Percentiles rank a stretch among this genome's conserved stretches.
These are phyloP conservation scores for Musa beccarii DNA, from an alignment of 176 grass and related monocot species.

Conservation along the genomic window DNA sequence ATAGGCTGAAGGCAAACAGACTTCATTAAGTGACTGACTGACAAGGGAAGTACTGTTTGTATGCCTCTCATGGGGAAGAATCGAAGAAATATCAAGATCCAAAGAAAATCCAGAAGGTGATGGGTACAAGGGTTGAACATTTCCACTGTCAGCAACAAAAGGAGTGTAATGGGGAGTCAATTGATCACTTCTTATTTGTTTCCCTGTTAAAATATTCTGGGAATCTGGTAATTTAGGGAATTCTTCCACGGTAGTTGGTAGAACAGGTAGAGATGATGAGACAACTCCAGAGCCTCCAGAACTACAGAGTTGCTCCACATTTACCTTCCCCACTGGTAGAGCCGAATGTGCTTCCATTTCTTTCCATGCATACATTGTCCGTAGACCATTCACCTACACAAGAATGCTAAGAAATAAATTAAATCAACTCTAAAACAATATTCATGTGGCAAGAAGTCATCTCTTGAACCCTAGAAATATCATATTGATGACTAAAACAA, in stretches of 20 bases:
- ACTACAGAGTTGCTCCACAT: neutral
- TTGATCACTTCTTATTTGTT: constrained; percentile 1
- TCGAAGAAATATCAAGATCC: constrained; percentile 23
- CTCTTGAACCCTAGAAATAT: neutral
- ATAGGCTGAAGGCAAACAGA: constrained; percentile 1
- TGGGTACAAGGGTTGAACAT: neutral
- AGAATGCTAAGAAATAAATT: too few relatives aligned
- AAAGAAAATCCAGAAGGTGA: constrained; percentile 28
- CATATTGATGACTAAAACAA: neutral
- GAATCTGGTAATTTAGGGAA: constrained; percentile 7
- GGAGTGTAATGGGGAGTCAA: neutral
- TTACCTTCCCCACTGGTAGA: neutral
- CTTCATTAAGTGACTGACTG: constrained; percentile 10
- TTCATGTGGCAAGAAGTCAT: too few relatives aligned
- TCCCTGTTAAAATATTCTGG: neutral
- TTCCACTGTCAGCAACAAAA: neutral
- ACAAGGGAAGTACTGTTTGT: constrained; percentile 18
- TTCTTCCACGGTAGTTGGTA: constrained; percentile 9
- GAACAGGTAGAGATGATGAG: constrained; percentile 12
- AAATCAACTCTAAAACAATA: too few relatives aligned
- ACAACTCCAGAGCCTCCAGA: constrained; percentile 2
- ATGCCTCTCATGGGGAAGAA: constrained; percentile 14
- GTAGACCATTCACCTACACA: neutral
- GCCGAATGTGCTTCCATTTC: neutral
- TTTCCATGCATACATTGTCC: neutral